Conservation (phyloP, 768 basidiomycete genomes). For the Hericium coralloides region DNA sequence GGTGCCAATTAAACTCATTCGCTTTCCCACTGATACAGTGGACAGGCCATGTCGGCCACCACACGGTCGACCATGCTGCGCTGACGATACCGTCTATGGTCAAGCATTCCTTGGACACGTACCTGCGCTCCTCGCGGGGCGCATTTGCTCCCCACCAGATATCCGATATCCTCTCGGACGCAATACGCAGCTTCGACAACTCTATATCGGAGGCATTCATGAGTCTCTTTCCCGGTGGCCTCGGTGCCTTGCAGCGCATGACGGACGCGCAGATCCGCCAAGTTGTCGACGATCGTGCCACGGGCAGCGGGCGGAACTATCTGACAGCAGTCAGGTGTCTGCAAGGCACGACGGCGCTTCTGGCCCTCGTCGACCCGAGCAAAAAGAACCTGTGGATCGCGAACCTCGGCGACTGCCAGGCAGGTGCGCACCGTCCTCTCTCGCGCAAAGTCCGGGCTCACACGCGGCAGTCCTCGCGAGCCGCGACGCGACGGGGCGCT, state of each 20-base stretch:
- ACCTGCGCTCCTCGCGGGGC: slow-evolving; percentile 18
- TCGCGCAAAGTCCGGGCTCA: background rate
- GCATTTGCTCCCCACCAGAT: slow-evolving; percentile 24
- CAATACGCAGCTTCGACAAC: slow-evolving; percentile 33
- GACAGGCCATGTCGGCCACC: slow-evolving; percentile 39
- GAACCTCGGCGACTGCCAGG: slow-evolving; percentile 76
- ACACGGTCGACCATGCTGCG: slow-evolving; percentile 37
- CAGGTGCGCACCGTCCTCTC: slow-evolving; percentile 30
- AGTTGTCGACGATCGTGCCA: slow-evolving; percentile 56
- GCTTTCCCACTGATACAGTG: slow-evolving; percentile 1
- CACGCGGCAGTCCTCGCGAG: slow-evolving; percentile 32
- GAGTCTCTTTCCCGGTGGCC: slow-evolving; percentile 42
- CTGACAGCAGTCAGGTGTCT: slow-evolving; percentile 62
- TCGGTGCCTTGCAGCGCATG: slow-evolving; percentile 30
- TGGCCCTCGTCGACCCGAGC: slow-evolving; percentile 63
- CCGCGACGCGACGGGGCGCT: slow-evolving; percentile 36
- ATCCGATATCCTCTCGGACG: slow-evolving; percentile 29
- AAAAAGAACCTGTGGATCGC: slow-evolving; percentile 69
- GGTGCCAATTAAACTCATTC: slow-evolving; percentile 3
- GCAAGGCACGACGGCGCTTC: slow-evolving; percentile 72
- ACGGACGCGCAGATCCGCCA: slow-evolving; percentile 47
- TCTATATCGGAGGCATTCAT: slow-evolving; percentile 35
- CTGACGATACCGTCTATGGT: slow-evolving; percentile 33
- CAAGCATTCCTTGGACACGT: slow-evolving; percentile 28
- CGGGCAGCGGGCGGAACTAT: slow-evolving; percentile 46